phyloP scores from a whole-genome alignment of 2,329 filamentous ascomycete genomes.

The Periglandula ipomoeae region DNA sequence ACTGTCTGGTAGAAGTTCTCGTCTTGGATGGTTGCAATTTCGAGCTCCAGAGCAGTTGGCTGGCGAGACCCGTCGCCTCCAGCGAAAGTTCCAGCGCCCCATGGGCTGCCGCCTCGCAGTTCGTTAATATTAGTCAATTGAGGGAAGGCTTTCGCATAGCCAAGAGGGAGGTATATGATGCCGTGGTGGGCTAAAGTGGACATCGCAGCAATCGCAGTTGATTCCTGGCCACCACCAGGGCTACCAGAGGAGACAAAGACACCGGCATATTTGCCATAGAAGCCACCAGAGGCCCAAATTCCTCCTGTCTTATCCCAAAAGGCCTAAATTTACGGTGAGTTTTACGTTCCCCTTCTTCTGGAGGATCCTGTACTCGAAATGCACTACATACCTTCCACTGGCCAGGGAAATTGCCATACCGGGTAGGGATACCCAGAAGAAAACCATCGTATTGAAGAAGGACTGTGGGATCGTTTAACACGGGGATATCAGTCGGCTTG shows the following conservation, averaged over 20 bases:
- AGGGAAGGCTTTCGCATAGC: slow-evolving; percentile 73
- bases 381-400: slow-evolving; percentile 64
- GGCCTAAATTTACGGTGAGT: slow-evolving; percentile 22
- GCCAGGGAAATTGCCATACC: slow-evolving; percentile 93
- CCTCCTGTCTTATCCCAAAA: slow-evolving; percentile 88
- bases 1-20: slow-evolving; percentile 73
- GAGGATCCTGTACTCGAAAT: not conserved
- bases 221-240: slow-evolving; percentile 85
- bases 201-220: slow-evolving; percentile 70
- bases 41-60: slow-evolving; percentile 65
- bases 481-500: slow-evolving; percentile 59
- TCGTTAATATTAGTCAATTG: slow-evolving; percentile 63
- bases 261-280: slow-evolving; percentile 82
- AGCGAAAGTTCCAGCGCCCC: slow-evolving; percentile 91
- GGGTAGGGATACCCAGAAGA: slow-evolving; percentile 89
- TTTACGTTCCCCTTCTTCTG: not conserved
- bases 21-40: slow-evolving; percentile 75
- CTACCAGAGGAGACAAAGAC: slow-evolving; percentile 84
- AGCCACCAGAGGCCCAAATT: slow-evolving; percentile 71
- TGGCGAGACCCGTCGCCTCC: slow-evolving; percentile 72
- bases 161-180: slow-evolving; percentile 91
- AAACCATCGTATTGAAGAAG: slow-evolving; percentile 78
- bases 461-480: slow-evolving; percentile 45
- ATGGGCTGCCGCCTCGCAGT: slow-evolving; percentile 78
- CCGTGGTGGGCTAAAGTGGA: slow-evolving; percentile 88